Base-by-base conservation (phyloP, 2,329 filamentous ascomycete species). In the Diaporthe longicolla region DNA sequence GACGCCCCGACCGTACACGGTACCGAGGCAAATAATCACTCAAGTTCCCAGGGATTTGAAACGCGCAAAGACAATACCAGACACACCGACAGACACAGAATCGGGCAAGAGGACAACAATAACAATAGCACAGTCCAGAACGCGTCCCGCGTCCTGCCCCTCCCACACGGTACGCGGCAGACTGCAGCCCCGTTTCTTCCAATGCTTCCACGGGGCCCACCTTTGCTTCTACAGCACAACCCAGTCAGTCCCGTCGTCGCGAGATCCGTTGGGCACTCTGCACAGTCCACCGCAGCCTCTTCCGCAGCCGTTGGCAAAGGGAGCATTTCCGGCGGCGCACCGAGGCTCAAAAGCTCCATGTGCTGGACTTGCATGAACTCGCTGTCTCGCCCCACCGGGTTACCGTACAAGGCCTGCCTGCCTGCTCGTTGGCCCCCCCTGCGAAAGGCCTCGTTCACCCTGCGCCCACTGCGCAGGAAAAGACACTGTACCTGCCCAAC, bases 281-380 rank as follows among this genome's bases (percentile, higher is more conserved):
- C 61, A 50, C 61, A 19, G 29, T 35, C 24, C 58, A 35, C 40
- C 58, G 61, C 11, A 65, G 45, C 15, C 13, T 52, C 63, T 68
- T 50, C 48, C 48, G 63, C n/a, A 13, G 32, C 63, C 45, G 48
- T 29, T 35, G n/a, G n/a, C 63, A 17, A 35, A 54, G 63, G 48
- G 48, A 21, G 32, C 57, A 45, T 50, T 32, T 40, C 69, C 45
- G 57, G 69, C 69, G 69, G 45, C 45, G 69, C 45, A 58, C 57
- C 69, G 69, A 71, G 57, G 57, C 69, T 21, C 43, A 24, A 58
- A 35, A 48, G 32, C 40, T 35, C 35, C 71, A 71, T 74, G 72
- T 74, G 74, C 61, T 75, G 74, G 71, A 74, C 74, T 48, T 74
- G 74, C 74, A 75, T 73, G 55, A 72, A 70, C 68, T 66, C 61